A percentile compares a stretch with the other conserved stretches of the same genome.
Conservation (phyloP, 805 yeast species). For the Metschnikowia dekortorum region DNA sequence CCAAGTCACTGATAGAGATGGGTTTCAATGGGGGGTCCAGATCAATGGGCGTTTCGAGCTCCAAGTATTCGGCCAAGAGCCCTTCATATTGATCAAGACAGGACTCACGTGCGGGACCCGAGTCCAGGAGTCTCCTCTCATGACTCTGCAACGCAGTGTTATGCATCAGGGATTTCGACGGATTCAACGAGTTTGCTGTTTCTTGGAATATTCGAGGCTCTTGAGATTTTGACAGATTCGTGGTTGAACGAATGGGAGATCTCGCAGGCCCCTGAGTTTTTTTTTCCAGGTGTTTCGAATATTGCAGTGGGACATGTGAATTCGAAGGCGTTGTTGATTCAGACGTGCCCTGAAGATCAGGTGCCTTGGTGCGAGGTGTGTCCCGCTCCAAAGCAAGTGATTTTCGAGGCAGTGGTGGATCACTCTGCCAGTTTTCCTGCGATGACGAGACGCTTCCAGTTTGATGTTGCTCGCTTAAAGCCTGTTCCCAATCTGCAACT, state of each 20-base stretch:
- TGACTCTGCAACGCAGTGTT: too few species aligned
- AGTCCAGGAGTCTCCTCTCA: too few species aligned
- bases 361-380: not conserved
- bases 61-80: not conserved
- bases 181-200: not conserved
- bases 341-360: not conserved
- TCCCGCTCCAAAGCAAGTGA: not conserved
- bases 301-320: too few species aligned
- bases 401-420: not conserved
- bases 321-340: not conserved
- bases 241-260: not conserved
- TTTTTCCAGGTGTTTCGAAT: too few species aligned
- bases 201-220: too few species aligned
- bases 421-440: not conserved
- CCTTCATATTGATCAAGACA: not conserved
- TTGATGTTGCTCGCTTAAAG: not conserved
- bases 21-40: not conserved
- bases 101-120: not conserved
- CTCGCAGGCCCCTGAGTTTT: too few species aligned
- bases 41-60: not conserved
- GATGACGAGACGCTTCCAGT: not conserved
- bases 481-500: not conserved
- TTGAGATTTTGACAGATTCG: too few species aligned
- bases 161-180: not conserved
- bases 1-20: not conserved